Conservation (phyloP, 164 flowering plant species). For the Umbilicus rupestris region DNA sequence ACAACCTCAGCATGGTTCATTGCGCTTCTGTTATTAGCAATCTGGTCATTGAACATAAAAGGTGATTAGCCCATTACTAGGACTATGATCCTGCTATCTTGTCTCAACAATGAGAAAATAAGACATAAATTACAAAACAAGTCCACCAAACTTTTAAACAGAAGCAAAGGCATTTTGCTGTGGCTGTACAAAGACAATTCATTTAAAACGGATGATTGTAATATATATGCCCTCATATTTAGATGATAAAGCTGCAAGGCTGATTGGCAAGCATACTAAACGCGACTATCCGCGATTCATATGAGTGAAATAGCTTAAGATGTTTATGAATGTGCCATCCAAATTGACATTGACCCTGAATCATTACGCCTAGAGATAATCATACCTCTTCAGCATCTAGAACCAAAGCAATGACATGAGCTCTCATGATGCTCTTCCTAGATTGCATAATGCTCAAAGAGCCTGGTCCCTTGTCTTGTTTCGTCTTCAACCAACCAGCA, state of each 20-base stretch:
- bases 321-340: not conserved
- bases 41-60: constrained; percentile 28
- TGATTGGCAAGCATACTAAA: too few species aligned
- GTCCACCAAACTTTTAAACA: not conserved
- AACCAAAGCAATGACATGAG: constrained; percentile 84
- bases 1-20: constrained; percentile 93
- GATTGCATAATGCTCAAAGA: constrained; percentile 92
- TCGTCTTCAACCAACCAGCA: constrained; percentile 96
- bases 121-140: not conserved
- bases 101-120: not conserved
- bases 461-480: constrained; percentile 77
- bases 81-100: too few species aligned
- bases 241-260: too few species aligned
- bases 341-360: not conserved
- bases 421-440: constrained; percentile 87
- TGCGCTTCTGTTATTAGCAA: constrained; percentile 63
- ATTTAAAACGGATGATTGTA: too few species aligned
- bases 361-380: not conserved
- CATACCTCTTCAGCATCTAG: constrained; percentile 92
- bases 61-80: not conserved
- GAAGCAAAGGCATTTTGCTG: not conserved
- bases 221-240: too few species aligned
- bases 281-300: too few species aligned
- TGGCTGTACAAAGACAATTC: too few species aligned
- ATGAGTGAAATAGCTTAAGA: not conserved